These are phyloP conservation scores for Tylopilus sp. DNA, from an alignment of 768 basidiomycete species.

Conservation along the genomic window DNA sequence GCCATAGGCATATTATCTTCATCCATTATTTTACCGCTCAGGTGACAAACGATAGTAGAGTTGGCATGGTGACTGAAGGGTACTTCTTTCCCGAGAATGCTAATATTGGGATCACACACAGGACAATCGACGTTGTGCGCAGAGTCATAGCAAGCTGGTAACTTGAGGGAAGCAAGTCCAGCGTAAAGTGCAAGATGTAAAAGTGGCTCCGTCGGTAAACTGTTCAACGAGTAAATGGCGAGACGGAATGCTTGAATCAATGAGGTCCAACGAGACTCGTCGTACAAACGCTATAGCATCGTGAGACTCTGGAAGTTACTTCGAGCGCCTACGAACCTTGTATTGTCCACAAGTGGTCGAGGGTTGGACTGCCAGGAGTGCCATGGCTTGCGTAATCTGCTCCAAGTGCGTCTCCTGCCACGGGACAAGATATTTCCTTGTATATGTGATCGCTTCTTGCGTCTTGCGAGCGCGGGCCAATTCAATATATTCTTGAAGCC, in stretches of 20 bases:
- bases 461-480: constrained; percentile 65
- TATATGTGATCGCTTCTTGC: constrained; percentile 80
- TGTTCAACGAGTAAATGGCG: constrained; percentile 85
- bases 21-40: constrained; percentile 93
- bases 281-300: constrained; percentile 70
- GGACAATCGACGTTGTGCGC: constrained; percentile 86
- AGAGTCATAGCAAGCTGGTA: constrained; percentile 75
- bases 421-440: constrained; percentile 70
- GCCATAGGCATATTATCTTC: constrained; percentile 91
- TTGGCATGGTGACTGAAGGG: constrained; percentile 93
- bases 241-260: constrained; percentile 78
- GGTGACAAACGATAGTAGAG: constrained; percentile 89
- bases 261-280: constrained; percentile 68
- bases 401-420: constrained; percentile 81
- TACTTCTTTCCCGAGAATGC: constrained; percentile 77
- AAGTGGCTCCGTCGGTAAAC: constrained; percentile 82
- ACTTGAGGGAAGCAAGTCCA: constrained; percentile 86
- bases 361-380: constrained; percentile 70
- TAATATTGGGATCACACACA: constrained; percentile 77
- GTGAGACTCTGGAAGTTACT: constrained; percentile 11
- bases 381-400: constrained; percentile 76
- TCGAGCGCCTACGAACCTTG: constrained; percentile 49
- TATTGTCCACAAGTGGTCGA: constrained; percentile 75
- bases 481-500: constrained; percentile 96
- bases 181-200: constrained; percentile 87